Evolutionary conservation across 306 rosid genomes (phyloP), one percentile per base, ranked within the genome.

Genomic region (Cicer arietinum): DNA sequence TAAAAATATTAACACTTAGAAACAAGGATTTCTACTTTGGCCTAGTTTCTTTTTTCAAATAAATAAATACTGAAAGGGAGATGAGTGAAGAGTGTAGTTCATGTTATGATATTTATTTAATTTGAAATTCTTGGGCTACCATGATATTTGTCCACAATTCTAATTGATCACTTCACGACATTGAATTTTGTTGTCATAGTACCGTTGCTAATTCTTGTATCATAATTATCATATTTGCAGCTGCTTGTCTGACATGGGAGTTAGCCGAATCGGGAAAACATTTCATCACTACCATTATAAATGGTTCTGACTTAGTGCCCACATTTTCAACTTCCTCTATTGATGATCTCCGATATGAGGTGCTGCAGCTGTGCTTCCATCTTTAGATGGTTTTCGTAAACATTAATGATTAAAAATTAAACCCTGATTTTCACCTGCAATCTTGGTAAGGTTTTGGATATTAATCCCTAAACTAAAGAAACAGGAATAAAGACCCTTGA

Each of bases 221-320:
- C 79, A 13, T 63, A 64, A 79, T 75, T 83, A 25, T 78, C 58
- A 62, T 59, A 69, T 82, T 81, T 89, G 77, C 87, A 94, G 98
- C 97, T 85, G 98, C 98, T 30, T 94, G 98, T 81, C 90, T 94
- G 94, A 94, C 98, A 39, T 87, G 84, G 96, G 97, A 92, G 80
- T 89, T 94, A 80, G 98, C 97, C 77, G 98, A 94, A 84, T 94
- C 98, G 12, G 98, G 98, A 66, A 91, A 94, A 74, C 88, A 89
- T 80, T 94, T 94, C 75, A 94, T 94, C 62, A 91, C 96, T 59
- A 85, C 97, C 14, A 88, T 88, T 64, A 90, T 94, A 57, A 94
- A 94, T 70, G 95, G 98, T 69, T 89, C 98, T 35, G 98, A 94
- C 80, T 81, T 94, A 63, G 98, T 94, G 75, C 98, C 98, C n/a